Base-by-base conservation (phyloP, 371 early-diverging fungal genomes). In the Apophysomyces sp. region DNA sequence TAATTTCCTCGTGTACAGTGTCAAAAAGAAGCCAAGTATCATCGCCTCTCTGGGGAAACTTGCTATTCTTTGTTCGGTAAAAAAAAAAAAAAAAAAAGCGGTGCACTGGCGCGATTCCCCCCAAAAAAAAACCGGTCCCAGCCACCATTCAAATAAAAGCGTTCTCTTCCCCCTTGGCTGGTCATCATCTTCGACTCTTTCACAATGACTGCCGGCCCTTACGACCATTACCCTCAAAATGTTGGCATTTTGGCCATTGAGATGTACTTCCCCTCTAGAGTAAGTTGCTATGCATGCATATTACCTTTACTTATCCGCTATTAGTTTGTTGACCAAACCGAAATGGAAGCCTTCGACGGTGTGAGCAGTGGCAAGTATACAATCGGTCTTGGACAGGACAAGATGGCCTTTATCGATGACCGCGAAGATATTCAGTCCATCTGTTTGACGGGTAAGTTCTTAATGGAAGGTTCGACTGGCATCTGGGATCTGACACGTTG, bases 281-380 rank as follows among this genome's bases (percentile, higher is more conserved):
- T 81, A 76, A 75, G 72, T 69, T 18, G 11, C 52, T 6, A 16
- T n/a, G 6, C 7, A n/a, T 44, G 37, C 8, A 16, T n/a, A 24
- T n/a, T 32, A 4, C 34, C 34, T 13, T 55, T 26, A 13, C 40
- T 58, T n/a, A 37, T 21, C 49, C 9, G 21, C 8, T 11, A 4
- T 28, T 26, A 95, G 95, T 97, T 81, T 67, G 95, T 97, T 40
- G 89, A 90, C 64, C 97, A 97, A 79, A 65, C 80, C 30, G 94
- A 92, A 70, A 82, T 89, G 80, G 98, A 97, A 76, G 76, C 87
- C 69, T 91, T 90, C 78, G 96, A 98, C 76, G 91, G 92, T 40
- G 97, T 93, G 44, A 94, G 96, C 34, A 80, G 92, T 52, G 98
- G 98, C 66, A 98, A 97, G 83, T 98, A 98, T 78, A 96, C 97